These are phyloP conservation scores for Paecilomyces fulvus DNA, from an alignment of 2,329 filamentous ascomycete species.

Conservation along the genomic window DNA sequence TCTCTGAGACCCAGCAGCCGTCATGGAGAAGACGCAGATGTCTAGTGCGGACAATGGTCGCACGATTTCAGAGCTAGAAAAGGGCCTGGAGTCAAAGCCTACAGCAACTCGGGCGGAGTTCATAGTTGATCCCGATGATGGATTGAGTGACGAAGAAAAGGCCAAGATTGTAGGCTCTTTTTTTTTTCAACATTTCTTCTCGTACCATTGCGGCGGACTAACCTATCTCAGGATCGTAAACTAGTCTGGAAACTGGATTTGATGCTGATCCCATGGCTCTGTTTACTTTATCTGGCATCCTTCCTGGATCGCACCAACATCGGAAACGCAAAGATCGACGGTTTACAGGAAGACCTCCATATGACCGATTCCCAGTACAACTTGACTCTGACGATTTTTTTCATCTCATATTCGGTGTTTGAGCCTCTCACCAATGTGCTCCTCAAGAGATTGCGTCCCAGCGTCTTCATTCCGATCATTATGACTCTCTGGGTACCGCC, in stretches of 20 bases:
- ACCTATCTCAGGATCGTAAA: constrained; percentile 30
- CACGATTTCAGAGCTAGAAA: background rate
- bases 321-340: constrained; percentile 59
- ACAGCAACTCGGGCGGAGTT: background rate
- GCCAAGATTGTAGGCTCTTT: constrained; percentile 47
- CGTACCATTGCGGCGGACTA: background rate
- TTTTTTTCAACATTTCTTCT: background rate
- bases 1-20: background rate
- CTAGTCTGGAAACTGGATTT: constrained; percentile 39
- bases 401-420: constrained; percentile 73
- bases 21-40: background rate
- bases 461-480: constrained; percentile 71
- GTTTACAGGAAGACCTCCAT: constrained; percentile 49
- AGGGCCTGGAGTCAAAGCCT: constrained; percentile 3
- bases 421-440: constrained; percentile 69
- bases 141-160: constrained; percentile 55
- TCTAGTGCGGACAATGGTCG: background rate
- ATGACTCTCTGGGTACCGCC: constrained; percentile 52
- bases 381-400: constrained; percentile 70
- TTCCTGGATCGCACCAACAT: constrained; percentile 59
- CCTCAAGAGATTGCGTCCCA: constrained; percentile 67
- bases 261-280: constrained; percentile 39
- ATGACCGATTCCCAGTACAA: constrained; percentile 64
- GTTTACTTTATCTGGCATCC: constrained; percentile 37
- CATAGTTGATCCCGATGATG: constrained; percentile 52